These are phyloP conservation scores for Cytospora paraplurivora DNA, from an alignment of 2,329 filamentous ascomycete genomes.

Conservation along the genomic window DNA sequence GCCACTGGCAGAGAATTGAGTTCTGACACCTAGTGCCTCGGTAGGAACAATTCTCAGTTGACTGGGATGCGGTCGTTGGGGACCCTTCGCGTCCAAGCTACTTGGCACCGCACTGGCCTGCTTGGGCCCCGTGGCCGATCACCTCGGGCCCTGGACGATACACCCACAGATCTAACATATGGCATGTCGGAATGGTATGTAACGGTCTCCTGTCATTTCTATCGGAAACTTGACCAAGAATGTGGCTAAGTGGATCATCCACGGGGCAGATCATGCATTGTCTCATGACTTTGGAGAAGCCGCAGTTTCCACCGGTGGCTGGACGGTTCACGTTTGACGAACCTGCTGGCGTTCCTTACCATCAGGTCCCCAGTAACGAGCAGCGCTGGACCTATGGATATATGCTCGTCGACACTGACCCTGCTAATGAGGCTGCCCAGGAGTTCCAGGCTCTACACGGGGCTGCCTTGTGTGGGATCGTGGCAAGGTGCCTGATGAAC, in stretches of 20 bases:
- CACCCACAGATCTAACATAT: conserved; percentile 8
- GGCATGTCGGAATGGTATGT: conserved; percentile 19
- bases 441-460: conserved; percentile 1
- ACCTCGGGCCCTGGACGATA: conserved; percentile 6
- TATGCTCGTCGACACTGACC: neutral
- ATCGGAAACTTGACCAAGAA: neutral
- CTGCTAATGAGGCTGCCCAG: neutral
- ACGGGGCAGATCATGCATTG: conserved; percentile 13
- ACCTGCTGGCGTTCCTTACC: neutral
- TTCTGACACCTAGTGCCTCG: neutral
- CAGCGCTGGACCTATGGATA: conserved; percentile 12
- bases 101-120: no score
- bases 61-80: conserved; percentile 2
- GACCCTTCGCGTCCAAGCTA: conserved; percentile 6
- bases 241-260: neutral
- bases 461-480: neutral
- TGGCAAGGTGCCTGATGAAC: conserved; percentile 14
- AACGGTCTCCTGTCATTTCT: no score
- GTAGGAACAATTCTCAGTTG: conserved; percentile 11
- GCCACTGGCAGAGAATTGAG: neutral
- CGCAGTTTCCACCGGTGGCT: neutral
- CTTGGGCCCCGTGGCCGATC: conserved; percentile 1
- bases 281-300: conserved; percentile 3
- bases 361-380: neutral
- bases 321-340: neutral